phyloP scores from a whole-genome alignment of 345 rosid species.

The Salix caprea region DNA sequence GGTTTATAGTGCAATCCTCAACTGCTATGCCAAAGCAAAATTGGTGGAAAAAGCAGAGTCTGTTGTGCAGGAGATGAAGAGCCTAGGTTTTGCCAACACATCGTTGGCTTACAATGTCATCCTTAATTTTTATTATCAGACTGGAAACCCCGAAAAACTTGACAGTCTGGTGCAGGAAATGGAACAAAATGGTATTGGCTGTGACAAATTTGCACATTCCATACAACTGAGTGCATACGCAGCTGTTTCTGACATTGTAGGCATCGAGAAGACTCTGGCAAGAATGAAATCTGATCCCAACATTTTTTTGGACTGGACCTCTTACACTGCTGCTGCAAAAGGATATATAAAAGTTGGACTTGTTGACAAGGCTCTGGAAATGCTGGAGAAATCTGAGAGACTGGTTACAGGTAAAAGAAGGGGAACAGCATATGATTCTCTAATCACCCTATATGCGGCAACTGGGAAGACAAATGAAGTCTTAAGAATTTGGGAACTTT shows the following conservation, averaged over 20 bases:
- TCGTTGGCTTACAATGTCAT: slow-evolving; percentile 18
- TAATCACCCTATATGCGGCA: slow-evolving; percentile 26
- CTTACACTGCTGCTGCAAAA: slow-evolving; percentile 14
- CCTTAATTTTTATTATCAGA: slow-evolving; percentile 27
- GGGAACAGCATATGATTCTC: slow-evolving; percentile 3
- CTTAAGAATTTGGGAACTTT: slow-evolving; percentile 37
- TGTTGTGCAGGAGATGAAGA: slow-evolving; percentile 31
- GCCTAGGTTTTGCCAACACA: slow-evolving; percentile 17
- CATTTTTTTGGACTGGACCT: slow-evolving; percentile 17
- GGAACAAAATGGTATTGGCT: slow-evolving; percentile 23
- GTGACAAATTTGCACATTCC: slow-evolving; percentile 13
- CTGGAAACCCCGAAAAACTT: slow-evolving; percentile 28
- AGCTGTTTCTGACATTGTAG: slow-evolving; percentile 21
- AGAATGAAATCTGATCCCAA: slow-evolving; percentile 27
- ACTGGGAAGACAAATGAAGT: slow-evolving; percentile 41
- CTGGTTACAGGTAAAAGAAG: slow-evolving; percentile 2
- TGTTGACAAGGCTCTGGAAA: slow-evolving; percentile 24
- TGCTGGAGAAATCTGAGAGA: slow-evolving; percentile 32
- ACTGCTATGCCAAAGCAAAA: slow-evolving; percentile 28
- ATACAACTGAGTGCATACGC: slow-evolving; percentile 27
- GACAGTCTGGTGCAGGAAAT: slow-evolving; percentile 23
- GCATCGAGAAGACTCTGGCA: slow-evolving; percentile 21
- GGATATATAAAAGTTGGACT: slow-evolving; percentile 19
- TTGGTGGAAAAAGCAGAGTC: slow-evolving; percentile 41
- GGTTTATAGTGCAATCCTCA: slow-evolving; percentile 38